phyloP scores from a whole-genome alignment of 805 yeast genomes.

The Pichia nanzhaoensis region DNA sequence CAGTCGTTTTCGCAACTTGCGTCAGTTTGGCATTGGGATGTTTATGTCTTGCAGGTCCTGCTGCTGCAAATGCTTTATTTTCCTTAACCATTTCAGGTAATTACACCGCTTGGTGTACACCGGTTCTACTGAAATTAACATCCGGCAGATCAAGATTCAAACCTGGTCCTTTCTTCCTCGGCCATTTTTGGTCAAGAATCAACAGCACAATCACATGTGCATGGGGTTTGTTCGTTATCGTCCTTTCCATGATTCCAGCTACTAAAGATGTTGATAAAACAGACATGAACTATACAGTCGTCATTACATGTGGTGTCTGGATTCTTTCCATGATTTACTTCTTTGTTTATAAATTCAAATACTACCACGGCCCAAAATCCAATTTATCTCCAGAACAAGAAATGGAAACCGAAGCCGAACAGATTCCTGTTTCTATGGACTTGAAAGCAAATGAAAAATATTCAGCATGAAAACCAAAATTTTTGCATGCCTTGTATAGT shows the following conservation, averaged over 20 bases:
- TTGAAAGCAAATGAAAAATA: conserved; percentile 1
- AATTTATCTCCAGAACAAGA: conserved; percentile 20
- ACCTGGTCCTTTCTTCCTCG: conserved; percentile 66
- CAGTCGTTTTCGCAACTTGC: conserved; percentile 48
- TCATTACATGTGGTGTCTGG: conserved; percentile 47
- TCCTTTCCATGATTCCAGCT: conserved; percentile 59
- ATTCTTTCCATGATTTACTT: conserved; percentile 21
- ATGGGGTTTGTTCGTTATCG: conserved; percentile 48
- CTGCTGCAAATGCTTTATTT: conserved; percentile 65
- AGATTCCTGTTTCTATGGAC: conserved; percentile 7
- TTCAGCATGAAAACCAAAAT: conserved; percentile 1
- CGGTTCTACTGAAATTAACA: conserved; percentile 47
- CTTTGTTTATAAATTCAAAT: conserved; percentile 20
- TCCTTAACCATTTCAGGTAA: conserved; percentile 58
- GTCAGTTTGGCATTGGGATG: conserved; percentile 48
- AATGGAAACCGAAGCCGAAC: conserved; percentile 12
- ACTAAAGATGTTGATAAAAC: conserved; percentile 32
- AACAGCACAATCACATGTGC: conserved; percentile 38
- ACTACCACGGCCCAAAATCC: conserved; percentile 25
- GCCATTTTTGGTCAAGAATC: conserved; percentile 39
- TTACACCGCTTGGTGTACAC: conserved; percentile 56
- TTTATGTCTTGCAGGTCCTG: conserved; percentile 48
- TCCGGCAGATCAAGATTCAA: conserved; percentile 42
- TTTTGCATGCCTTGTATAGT: too few relatives aligned
- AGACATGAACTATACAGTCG: conserved; percentile 66